Base-by-base conservation (phyloP, 2,329 filamentous ascomycete genomes). In the Dothideomycetes sp. region DNA sequence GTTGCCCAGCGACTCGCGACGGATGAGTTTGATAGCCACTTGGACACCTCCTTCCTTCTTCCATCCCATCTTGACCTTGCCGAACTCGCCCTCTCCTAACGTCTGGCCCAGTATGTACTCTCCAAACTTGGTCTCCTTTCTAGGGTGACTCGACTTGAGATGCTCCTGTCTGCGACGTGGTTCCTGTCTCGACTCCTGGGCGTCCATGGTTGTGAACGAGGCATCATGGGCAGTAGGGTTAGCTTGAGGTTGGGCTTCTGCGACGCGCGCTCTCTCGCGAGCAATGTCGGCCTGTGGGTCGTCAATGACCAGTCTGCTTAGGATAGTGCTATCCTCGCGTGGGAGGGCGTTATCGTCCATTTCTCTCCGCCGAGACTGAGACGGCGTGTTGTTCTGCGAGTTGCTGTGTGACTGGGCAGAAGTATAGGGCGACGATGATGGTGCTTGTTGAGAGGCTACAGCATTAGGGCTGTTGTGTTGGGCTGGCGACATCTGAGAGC, bases 31-130 rank as follows among this genome's bases (percentile, higher is more conserved):
- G 70, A 98, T 95, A 47, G 91, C 91, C 52, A 98, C 91, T 73
- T 91, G 58, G 22, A 94, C 83, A 49, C 81, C 88, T 45, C 87
- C 88, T 62, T 94, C 88, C 59, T 86, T 84, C 63, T 95, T 96
- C 91, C 91, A 98, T 18, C 91, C 91, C 56, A 96, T 78, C 64
- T 95, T 96, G 54, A 98, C 91, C 61, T 98, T 98, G 50, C 91
- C 91, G 60, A 98, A 98, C 63, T 98, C 91, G 47, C 91, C 91
- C 67, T 98, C 91, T 35, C 91, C 91, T 35, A 98, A 81, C 2
- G 89, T 96, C 61, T 94, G 89, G 24, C 91, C 91, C 3, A 98
- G 73, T 46, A 94, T 86, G 62, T 96, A 98, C 48, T 95, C 87
- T 45, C 89, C 89, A 59, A 98, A 96, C 50, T 85, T 88, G 29